Evolutionary conservation across 495 filamentous ascomycete genomes (phyloP).

Genomic region (Chlorociboria aeruginascens): DNA sequence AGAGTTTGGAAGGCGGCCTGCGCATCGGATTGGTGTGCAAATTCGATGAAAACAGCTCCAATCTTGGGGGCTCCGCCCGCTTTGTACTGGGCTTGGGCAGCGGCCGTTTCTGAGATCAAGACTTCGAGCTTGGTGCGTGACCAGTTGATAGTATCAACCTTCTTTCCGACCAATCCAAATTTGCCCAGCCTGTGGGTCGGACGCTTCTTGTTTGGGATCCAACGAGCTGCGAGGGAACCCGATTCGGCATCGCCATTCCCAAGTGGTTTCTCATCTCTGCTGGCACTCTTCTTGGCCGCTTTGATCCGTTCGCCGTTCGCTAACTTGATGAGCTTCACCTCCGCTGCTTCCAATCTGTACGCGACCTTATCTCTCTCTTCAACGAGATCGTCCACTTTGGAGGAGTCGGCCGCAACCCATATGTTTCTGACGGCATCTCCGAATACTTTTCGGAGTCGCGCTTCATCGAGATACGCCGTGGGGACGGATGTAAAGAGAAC

Average conservation of each 20-base stretch:
- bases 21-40: constrained; percentile 65
- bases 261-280: constrained; percentile 18
- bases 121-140: constrained; percentile 69
- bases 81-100: constrained; percentile 61
- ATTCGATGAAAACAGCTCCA: constrained; percentile 81
- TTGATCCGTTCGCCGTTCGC: constrained; percentile 72
- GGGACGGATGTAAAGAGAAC: constrained; percentile 89
- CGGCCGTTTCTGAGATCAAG: constrained; percentile 68
- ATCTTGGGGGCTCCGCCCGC: constrained; percentile 56
- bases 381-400: constrained; percentile 74
- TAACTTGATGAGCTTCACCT: constrained; percentile 73
- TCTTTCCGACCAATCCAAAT: constrained; percentile 69
- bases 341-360: constrained; percentile 77
- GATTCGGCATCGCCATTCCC: constrained; percentile 47
- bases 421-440: constrained; percentile 68
- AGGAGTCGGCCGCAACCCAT: constrained; percentile 74
- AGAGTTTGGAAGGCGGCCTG: constrained; percentile 80
- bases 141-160: constrained; percentile 95
- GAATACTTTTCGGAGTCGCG: constrained; percentile 67
- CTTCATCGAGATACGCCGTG: constrained; percentile 55
- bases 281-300: constrained; percentile 52
- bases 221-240: constrained; percentile 63
- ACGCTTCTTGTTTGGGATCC: constrained; percentile 67
- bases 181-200: constrained; percentile 74
- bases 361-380: constrained; percentile 74